Base-by-base conservation (phyloP, 257 asterid species). In the Ballota nigra region DNA sequence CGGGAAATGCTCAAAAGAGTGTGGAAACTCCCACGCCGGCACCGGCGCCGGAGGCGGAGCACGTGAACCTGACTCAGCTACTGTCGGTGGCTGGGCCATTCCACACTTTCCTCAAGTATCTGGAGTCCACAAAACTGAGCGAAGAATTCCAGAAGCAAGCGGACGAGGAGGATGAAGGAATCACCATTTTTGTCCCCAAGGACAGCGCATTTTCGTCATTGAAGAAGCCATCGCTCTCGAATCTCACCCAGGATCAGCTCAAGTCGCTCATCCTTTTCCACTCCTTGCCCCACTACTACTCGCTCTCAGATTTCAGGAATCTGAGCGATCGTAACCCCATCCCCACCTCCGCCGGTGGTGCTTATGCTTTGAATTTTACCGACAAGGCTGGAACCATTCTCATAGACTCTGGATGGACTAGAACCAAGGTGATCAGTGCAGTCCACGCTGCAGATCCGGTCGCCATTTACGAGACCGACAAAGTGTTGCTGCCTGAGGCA, bases 21-120 rank as follows among this genome's bases (percentile, higher is more conserved):
- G 59, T 31, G 23, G 56, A 38, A 6, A 43, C 63, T 29, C 92
- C 89, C 1, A 68, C 92, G 0, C 98, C 98, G 1, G 96, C 95
- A 0, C 95, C 96, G 0, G 98, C 97, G 0, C 96, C 98, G 3
- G 92, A 86, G 1, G 85, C 87, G 0, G 92, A 83, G 6, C 73
- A 71, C 45, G 95, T 86, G 53, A 86, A 92, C 82, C 88, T 92
- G 33, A 87, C 90, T 0, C 83, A 85, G 53, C 75, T 92, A 36
- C 85, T 92, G 4, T 81, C 96, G 3, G 91, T 81, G 36, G 96
- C 96, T 1, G 98, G 98, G 3, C 98, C 98, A 1, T 92, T 86
- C 80, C 75, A 52, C 69, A 88, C 86, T 23, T 92, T 92, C 83
- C 96, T 92, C 38, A 70, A 76, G 76, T 84, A 81, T 62, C 90